Percentiles rank a stretch among this genome's conserved stretches.
Conservation (phyloP, 768 basidiomycete genomes). For the Boletus insuetus region DNA sequence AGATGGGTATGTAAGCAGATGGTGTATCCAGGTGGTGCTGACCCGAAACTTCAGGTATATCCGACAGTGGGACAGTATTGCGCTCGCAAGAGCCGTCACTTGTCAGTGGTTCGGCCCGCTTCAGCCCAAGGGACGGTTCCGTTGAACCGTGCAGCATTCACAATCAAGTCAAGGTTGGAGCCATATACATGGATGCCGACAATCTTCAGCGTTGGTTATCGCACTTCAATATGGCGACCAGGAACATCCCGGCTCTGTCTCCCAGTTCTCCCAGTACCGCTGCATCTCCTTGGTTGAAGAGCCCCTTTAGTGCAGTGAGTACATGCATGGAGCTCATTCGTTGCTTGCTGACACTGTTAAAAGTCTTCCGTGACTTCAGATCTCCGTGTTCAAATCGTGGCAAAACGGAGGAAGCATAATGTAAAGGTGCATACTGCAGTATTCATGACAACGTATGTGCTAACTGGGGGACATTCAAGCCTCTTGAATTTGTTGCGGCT, state of each 20-base stretch:
- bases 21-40: not conserved
- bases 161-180: constrained; percentile 43
- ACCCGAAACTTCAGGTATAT: constrained; percentile 11
- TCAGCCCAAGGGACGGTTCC: constrained; percentile 56
- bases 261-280: constrained; percentile 1
- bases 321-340: not conserved
- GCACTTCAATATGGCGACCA: constrained; percentile 5
- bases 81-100: constrained; percentile 44
- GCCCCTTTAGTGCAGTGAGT: constrained; percentile 27
- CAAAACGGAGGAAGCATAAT: constrained; percentile 18
- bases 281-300: constrained; percentile 28
- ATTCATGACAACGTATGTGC: not conserved
- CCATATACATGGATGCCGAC: constrained; percentile 48
- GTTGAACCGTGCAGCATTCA: constrained; percentile 54
- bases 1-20: constrained; percentile 29
- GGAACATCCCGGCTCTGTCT: constrained; percentile 1
- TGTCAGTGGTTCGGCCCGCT: constrained; percentile 47
- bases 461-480: constrained; percentile 12
- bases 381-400: constrained; percentile 5
- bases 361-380: constrained; percentile 21
- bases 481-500: constrained; percentile 34
- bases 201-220: constrained; percentile 23
- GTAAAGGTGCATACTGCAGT: constrained; percentile 13
- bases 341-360: constrained; percentile 1
- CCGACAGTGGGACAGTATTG: constrained; percentile 39